Evolutionary conservation across 768 basidiomycete species (phyloP).

Genomic region (Mycena metata): DNA sequence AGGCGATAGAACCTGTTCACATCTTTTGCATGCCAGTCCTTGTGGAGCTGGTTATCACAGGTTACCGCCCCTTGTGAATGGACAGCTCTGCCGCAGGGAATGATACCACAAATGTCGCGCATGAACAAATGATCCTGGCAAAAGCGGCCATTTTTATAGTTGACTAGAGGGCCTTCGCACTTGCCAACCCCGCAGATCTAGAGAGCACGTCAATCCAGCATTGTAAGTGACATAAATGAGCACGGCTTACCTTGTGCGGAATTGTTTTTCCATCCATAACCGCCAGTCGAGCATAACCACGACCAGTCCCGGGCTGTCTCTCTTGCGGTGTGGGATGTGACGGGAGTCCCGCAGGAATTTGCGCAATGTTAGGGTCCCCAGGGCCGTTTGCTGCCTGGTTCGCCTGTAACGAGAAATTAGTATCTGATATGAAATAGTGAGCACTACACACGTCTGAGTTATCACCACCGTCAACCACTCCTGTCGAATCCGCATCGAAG

Average conservation of each 20-base stretch:
- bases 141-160: slow-evolving; percentile 49
- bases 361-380: too few species aligned
- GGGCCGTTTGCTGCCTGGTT: too few species aligned
- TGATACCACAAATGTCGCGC: slow-evolving; percentile 41
- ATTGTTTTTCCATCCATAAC: slow-evolving; percentile 52
- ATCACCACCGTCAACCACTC: background rate
- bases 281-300: slow-evolving; percentile 45
- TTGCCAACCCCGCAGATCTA: slow-evolving; percentile 43
- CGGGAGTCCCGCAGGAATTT: background rate
- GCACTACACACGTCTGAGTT: background rate
- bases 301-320: slow-evolving; percentile 14
- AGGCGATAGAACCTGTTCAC: slow-evolving; percentile 8
- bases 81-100: slow-evolving; percentile 37
- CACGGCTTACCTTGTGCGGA: slow-evolving; percentile 45
- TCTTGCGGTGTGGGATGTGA: slow-evolving; percentile 24
- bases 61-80: slow-evolving; percentile 26
- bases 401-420: too few species aligned
- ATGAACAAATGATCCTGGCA: slow-evolving; percentile 41
- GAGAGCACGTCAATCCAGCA: background rate
- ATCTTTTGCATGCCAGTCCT: slow-evolving; percentile 34
- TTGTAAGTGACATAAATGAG: slow-evolving; percentile 13
- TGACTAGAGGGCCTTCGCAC: slow-evolving; percentile 41
- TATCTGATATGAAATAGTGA: too few species aligned
- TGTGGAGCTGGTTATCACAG: slow-evolving; percentile 38
- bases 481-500: background rate